Base-by-base conservation (phyloP, 371 early-diverging fungal species). In the Phascolomyces articulosus region DNA sequence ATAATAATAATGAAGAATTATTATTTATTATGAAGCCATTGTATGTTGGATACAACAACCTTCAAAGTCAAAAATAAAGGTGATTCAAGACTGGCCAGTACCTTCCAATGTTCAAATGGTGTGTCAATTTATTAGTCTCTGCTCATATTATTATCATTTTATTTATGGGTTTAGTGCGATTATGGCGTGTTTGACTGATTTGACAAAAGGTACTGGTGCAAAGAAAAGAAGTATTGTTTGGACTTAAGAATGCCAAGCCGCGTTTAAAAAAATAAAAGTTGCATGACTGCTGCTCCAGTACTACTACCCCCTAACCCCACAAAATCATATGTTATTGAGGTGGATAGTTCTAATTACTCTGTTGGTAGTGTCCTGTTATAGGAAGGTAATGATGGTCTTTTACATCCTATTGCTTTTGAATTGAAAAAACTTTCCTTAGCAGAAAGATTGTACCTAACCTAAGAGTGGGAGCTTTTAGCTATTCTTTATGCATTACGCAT, bases 391-490 rank as follows among this genome's bases (percentile, higher is more conserved):
- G 56, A 61, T 41, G 56, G 44, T 34, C 6, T 20, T 9, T 8
- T 60, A 27, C 62, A 61, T 0, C 48, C 70, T 9, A 73, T 85
- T 10, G 58, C 40, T 3, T 57, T 34, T 23, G 58, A 57, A 16
- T 78, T 73, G 4, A 47, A 60, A 38, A 57, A 57, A 40, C 53
- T 83, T 6, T 51, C 63, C 4, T 29, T 24, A 24, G 55, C 26
- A 6, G 55, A 55, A 55, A 4, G 26, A 1, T 63, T 65, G 7
- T 65, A 68, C 66, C 72, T 73, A 2, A 71, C 73, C 0, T 73
- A 78, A 59, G 73, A 78, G 40, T 84, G 81, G 3, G 79, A 77
- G 61, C 54, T 80, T 0, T 55, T 74, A 0, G 78, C 70, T 21
- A 75, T 78, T 3, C n/a, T 78, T 0, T 66, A 71, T 58, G 74